A percentile compares a stretch with the other conserved stretches of the same genome.
Conservation (phyloP, 2,329 filamentous ascomycete species). For the Colletotrichum echinochloae region DNA sequence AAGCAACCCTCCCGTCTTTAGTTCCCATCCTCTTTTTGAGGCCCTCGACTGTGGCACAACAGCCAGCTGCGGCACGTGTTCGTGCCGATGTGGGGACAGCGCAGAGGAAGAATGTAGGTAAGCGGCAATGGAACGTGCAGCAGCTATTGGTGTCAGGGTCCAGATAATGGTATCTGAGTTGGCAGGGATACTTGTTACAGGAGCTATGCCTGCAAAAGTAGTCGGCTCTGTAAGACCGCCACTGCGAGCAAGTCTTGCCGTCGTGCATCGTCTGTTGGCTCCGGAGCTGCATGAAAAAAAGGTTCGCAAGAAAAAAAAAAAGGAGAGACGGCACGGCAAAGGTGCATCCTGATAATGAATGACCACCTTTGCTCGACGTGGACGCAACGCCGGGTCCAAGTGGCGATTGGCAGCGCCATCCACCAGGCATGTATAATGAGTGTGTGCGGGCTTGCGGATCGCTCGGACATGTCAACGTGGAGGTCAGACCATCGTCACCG, state of each 20-base stretch:
- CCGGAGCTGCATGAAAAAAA: not conserved
- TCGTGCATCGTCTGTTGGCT: not conserved
- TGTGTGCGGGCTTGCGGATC: conserved; percentile 15
- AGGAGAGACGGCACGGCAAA: conserved; percentile 8
- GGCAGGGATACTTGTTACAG: not conserved
- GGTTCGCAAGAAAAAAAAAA: too few species aligned
- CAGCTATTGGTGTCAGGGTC: conserved; percentile 1
- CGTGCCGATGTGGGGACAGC: conserved; percentile 18
- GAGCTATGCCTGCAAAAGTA: not conserved
- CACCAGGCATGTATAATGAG: not conserved
- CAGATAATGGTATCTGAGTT: not conserved
- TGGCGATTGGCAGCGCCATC: not conserved
- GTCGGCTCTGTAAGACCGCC: not conserved
- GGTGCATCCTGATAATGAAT: not conserved
- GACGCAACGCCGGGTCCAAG: conserved; percentile 6
- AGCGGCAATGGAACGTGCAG: conserved; percentile 6
- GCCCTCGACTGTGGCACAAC: conserved; percentile 33
- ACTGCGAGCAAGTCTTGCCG: conserved; percentile 3
- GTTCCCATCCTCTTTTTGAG: not conserved
- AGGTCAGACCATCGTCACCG: conserved; percentile 7
- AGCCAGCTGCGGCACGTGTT: conserved; percentile 31
- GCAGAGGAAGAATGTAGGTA: conserved; percentile 11
- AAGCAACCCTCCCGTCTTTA: not conserved
- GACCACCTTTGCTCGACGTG: not conserved
- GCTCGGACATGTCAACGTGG: conserved; percentile 20